Base-by-base conservation (phyloP, 805 yeast species). In the Yamadazyma kitorensis region DNA sequence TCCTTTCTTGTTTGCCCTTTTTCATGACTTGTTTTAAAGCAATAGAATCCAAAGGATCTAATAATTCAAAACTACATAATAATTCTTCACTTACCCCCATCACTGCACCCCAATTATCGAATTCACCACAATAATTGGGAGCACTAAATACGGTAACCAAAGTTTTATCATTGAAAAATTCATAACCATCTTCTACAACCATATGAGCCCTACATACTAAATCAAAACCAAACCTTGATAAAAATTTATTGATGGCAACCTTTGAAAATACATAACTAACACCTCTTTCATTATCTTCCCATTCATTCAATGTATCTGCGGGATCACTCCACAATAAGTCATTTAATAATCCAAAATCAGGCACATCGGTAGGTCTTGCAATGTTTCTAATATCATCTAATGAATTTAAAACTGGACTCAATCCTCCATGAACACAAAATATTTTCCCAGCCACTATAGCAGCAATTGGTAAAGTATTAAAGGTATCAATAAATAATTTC, bases 401-500 rank as follows among this genome's bases (percentile, higher is more conserved):
- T 27, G 76, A 70, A 43, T 78, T 78, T 37, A 84, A 69, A 11
- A 80, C 84, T 0, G 94, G 94, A 23, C 85, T 76, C 31, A 84
- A 68, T 0, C 94, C 94, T 5, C 94, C 94, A 58, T 84, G 94
- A 36, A 84, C 91, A 53, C 93, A 85, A 52, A 93, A 93, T 34
- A 93, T 93, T 64, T 88, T 93, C 29, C 91, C 89, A 1, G 95
- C 96, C 22, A 93, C 96, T 21, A 87, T 80, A 2, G 97, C 97
- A 2, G 98, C 95, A 36, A 93, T 81, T 7, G 98, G 98, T 44
- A 93, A 68, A 0, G 96, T 85, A 57, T 93, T 93, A 68, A 93
- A 93, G 1, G 96, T 88, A 64, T 93, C 98, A 47, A 93, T 78
- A 53, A 93, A 93, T 18, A 78, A 64, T 56, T 89, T 88, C 98